Conservation (phyloP, 345 rosid genomes). For the Syzygium grande region DNA sequence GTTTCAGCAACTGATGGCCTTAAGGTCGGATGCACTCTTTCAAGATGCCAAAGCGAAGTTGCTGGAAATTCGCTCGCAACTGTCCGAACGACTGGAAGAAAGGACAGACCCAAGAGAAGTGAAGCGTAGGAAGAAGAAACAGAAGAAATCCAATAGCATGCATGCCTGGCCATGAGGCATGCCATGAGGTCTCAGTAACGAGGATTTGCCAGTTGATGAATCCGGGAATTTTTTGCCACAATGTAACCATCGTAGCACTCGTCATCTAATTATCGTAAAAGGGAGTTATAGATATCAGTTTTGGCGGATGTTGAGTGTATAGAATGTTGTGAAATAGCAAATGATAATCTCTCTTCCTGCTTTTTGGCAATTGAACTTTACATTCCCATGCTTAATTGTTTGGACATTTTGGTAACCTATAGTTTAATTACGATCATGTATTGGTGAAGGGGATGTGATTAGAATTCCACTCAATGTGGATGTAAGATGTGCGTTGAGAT, state of each 20-base stretch:
- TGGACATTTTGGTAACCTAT: background rate
- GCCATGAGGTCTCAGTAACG: background rate
- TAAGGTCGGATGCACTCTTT: conserved; percentile 82
- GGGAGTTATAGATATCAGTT: background rate
- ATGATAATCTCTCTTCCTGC: background rate
- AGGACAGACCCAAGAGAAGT: conserved; percentile 43
- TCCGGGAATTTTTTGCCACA: background rate
- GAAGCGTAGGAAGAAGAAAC: conserved; percentile 53
- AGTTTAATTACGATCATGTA: background rate
- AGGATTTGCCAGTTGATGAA: background rate
- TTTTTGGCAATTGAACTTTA: background rate
- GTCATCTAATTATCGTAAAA: background rate
- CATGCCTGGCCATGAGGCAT: background rate
- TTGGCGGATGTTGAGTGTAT: background rate
- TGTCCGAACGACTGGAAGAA: conserved; percentile 43
- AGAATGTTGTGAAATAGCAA: background rate
- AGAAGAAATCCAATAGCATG: conserved; percentile 27
- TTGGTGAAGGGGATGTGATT: background rate
- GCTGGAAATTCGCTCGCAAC: conserved; percentile 47
- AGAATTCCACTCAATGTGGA: background rate
- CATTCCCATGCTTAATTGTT: background rate
- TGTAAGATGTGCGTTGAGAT: background rate
- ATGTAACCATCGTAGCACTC: background rate
- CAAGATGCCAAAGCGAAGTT: conserved; percentile 68
- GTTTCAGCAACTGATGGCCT: conserved; percentile 80